Conservation (phyloP, 192 early-diverging fungal species). For the Gamsiella multidivaricata region DNA sequence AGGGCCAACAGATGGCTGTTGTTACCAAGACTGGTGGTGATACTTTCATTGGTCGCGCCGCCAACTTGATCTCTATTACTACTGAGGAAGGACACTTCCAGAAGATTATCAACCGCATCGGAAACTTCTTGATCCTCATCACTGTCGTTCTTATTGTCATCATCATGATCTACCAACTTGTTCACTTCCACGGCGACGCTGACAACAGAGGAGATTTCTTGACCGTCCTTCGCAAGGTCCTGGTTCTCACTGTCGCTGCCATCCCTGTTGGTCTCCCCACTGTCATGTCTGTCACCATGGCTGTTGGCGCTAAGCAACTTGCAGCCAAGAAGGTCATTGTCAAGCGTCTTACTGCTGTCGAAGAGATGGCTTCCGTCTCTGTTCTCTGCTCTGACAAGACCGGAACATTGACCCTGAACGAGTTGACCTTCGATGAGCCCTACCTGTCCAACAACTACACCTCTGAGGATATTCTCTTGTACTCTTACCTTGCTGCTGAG, state of each 20-base stretch:
- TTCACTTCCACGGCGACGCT: constrained; percentile 57
- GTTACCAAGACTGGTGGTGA: constrained; percentile 91
- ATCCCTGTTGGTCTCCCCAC: constrained; percentile 91
- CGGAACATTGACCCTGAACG: constrained; percentile 88
- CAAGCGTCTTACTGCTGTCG: constrained; percentile 90
- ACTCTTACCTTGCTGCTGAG: constrained; percentile 82
- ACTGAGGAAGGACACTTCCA: constrained; percentile 96
- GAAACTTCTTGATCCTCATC: constrained; percentile 90
- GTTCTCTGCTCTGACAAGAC: constrained; percentile 85
- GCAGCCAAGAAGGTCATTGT: constrained; percentile 93
- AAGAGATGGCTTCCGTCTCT: no score
- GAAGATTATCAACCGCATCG: constrained; percentile 91
- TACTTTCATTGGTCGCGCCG: constrained; percentile 94
- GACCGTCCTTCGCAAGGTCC: constrained; percentile 71
- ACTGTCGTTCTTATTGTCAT: constrained; percentile 79
- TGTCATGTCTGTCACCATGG: constrained; percentile 93
- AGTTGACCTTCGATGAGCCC: constrained; percentile 89
- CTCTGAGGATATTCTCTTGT: constrained; percentile 82
- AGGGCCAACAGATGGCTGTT: constrained; percentile 90
- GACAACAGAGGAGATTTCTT: constrained; percentile 63
- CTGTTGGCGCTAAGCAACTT: constrained; percentile 87
- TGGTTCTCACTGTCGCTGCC: constrained; percentile 89
- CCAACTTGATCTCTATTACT: constrained; percentile 90
- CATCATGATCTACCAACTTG: constrained; percentile 78
- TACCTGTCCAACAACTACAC: constrained; percentile 72